phyloP scores from a whole-genome alignment of 495 filamentous ascomycete genomes.

The Penicillium maclennaniae region DNA sequence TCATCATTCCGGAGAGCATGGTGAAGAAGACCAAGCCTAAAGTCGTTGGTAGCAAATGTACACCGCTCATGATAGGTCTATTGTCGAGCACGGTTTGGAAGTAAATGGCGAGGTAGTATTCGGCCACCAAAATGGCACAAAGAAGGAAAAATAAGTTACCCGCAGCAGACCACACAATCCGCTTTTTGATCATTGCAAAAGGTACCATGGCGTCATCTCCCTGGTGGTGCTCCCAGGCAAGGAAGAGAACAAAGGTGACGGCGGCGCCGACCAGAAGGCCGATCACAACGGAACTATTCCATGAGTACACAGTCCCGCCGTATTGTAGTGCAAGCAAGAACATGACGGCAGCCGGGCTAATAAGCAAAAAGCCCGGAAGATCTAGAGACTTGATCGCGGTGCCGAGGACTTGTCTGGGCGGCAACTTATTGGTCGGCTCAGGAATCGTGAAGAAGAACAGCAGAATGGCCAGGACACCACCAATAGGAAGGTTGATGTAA shows the following conservation, averaged over 20 bases:
- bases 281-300: slow-evolving; percentile 55
- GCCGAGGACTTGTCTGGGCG: slow-evolving; percentile 4
- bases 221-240: slow-evolving; percentile 55
- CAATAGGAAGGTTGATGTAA: slow-evolving; percentile 55
- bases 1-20: too few species aligned
- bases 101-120: slow-evolving; percentile 65
- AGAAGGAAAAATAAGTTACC: slow-evolving; percentile 26
- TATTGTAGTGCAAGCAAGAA: slow-evolving; percentile 67
- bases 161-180: slow-evolving; percentile 46
- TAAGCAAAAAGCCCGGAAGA: slow-evolving; percentile 16
- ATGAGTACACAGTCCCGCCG: slow-evolving; percentile 61
- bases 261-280: slow-evolving; percentile 57
- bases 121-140: slow-evolving; percentile 49
- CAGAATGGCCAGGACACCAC: slow-evolving; percentile 47
- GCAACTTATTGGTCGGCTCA: background rate
- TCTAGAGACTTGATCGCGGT: slow-evolving; percentile 12
- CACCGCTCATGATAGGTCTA: slow-evolving; percentile 59
- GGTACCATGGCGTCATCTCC: slow-evolving; percentile 70
- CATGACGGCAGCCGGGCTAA: slow-evolving; percentile 48
- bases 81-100: slow-evolving; percentile 69
- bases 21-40: too few species aligned
- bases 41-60: slow-evolving; percentile 64
- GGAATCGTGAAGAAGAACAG: slow-evolving; percentile 39
- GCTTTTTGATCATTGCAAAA: slow-evolving; percentile 56
- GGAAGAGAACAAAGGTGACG: slow-evolving; percentile 54